Conservation (phyloP, 176 grass and related monocot genomes). For the Oryza brachyantha region DNA sequence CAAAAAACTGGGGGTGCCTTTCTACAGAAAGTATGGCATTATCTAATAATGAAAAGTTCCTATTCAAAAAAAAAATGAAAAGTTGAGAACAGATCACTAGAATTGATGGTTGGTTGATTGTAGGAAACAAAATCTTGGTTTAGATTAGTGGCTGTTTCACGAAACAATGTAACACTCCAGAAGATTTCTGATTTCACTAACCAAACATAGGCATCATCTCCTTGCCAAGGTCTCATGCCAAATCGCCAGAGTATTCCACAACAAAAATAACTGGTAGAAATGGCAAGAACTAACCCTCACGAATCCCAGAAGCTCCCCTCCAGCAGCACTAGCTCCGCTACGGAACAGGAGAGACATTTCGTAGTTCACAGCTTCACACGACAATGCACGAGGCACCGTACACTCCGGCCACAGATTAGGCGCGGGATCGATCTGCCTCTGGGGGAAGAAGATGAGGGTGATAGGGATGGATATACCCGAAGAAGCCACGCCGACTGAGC, state of each 20-base stretch:
- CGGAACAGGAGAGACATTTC: background rate
- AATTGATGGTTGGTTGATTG: background rate
- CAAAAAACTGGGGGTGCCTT: background rate
- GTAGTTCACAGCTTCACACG: background rate
- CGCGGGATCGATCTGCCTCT: background rate
- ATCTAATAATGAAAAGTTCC: background rate
- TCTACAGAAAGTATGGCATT: background rate
- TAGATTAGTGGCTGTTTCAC: background rate
- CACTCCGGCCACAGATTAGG: background rate
- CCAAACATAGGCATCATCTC: no score
- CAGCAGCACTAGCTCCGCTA: no score
- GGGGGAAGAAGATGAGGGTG: background rate
- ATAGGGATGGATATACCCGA: slow-evolving; percentile 5
- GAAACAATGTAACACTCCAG: background rate
- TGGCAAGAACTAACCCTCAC: no score
- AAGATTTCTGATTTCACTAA: no score
- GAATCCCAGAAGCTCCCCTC: background rate
- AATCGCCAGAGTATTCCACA: no score
- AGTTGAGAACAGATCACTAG: background rate
- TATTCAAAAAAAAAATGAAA: no score
- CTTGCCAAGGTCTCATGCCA: no score
- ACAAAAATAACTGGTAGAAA: no score
- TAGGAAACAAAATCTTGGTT: background rate
- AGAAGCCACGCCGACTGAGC: slow-evolving; percentile 14
- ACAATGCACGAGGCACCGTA: no score